A percentile compares a stretch with the other conserved stretches of the same genome.
Evolutionary conservation across 1,139 yeast genomes (phyloP).

Genomic region (Kodamaea ohmeri): DNA sequence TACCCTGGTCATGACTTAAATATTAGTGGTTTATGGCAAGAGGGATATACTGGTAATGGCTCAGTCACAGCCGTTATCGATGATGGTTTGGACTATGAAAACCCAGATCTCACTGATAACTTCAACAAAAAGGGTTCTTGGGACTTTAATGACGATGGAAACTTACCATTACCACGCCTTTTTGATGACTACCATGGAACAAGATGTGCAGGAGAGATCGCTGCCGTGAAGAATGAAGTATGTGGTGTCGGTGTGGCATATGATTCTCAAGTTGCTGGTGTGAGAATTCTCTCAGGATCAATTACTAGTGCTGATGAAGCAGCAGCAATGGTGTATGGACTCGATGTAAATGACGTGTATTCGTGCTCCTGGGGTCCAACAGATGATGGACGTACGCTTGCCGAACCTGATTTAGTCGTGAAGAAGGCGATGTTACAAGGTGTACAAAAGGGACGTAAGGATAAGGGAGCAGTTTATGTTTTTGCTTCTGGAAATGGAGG

Average conservation of each 20-base stretch:
- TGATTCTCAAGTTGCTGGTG: conserved; percentile 81
- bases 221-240: conserved; percentile 79
- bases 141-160: conserved; percentile 81
- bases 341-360: conserved; percentile 84
- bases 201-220: conserved; percentile 97
- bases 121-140: conserved; percentile 78
- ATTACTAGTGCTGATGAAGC: conserved; percentile 90
- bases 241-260: conserved; percentile 97
- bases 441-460: conserved; percentile 75
- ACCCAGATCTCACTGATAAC: conserved; percentile 66
- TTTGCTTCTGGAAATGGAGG: conserved; percentile 98
- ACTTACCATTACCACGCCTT: conserved; percentile 76
- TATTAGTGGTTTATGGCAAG: conserved; percentile 81
- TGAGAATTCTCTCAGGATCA: conserved; percentile 79
- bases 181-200: conserved; percentile 95
- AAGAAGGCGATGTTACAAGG: conserved; percentile 82
- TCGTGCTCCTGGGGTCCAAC: conserved; percentile 99
- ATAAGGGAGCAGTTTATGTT: conserved; percentile 85
- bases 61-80: conserved; percentile 86
- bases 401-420: conserved; percentile 78
- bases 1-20: conserved; percentile 84
- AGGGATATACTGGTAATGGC: conserved; percentile 79
- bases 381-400: conserved; percentile 85
- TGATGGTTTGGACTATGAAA: conserved; percentile 87
- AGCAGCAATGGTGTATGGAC: conserved; percentile 73